Base-by-base conservation (phyloP, 495 filamentous ascomycete genomes). In the Glonium stellatum region DNA sequence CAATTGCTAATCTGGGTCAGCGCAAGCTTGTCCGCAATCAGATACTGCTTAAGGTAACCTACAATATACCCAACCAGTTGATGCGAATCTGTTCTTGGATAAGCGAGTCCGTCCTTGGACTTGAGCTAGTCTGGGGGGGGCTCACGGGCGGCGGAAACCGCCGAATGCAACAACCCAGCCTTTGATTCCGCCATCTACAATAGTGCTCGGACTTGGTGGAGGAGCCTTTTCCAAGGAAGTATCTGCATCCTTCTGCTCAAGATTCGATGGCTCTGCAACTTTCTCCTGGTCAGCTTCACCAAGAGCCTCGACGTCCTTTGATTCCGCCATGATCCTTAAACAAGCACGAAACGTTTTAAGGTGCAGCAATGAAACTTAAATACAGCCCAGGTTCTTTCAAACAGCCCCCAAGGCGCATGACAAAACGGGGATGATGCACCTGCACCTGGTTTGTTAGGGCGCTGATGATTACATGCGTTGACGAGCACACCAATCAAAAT, bases 1-100 rank as follows among this genome's bases (percentile, higher is more conserved):
- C 79, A 58, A 81, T 72, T 54, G 72, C 36, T 39, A 39, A 39
- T 39, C 36, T 39, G 36, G 36, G 36, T 39, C 36, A 39, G 36
- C 36, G 36, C 36, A 39, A 39, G 36, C 36, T 39, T 39, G 36
- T 39, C 8, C 36, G 36, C 36, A 39, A 8, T 15, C 15, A 39
- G 36, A 39, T 39, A 8, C 36, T 39, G 15, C 36, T 39, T 39
- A 15, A 39, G 36, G 36, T 15, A 15, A 39, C 36, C 36, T 39
- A 39, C 36, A 39, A 39, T 50, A 50, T 50, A 50, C 19, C 47
- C 47, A 50, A 6, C 47, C 47, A 18, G 47, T 50, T 19, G 47
- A 50, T 50, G 47, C 47, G 22, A 50, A 50, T 50, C 47, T 50
- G 47, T 18, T 50, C 8, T 50, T 25, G 19, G 47, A 50, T 50